Conservation (phyloP, 768 basidiomycete genomes). For the Tulasnella sp. region DNA sequence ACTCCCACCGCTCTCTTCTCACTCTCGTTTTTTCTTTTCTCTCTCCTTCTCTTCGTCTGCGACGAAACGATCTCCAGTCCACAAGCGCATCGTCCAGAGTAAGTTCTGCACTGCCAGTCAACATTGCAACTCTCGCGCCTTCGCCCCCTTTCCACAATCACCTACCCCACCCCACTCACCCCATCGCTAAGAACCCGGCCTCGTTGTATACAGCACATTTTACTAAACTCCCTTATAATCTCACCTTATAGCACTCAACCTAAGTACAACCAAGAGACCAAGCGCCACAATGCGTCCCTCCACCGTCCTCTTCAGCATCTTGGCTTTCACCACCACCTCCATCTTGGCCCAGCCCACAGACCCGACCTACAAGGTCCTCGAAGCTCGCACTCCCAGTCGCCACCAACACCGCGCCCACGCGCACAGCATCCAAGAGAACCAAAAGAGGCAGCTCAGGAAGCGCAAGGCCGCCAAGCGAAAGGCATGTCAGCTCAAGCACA, state of each 20-base stretch:
- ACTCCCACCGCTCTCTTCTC: neutral
- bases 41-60: neutral
- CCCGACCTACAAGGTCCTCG: neutral
- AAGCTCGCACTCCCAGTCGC: neutral
- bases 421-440: neutral
- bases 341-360: neutral
- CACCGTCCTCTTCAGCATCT: neutral
- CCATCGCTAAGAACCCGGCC: neutral
- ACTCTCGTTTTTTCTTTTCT: neutral
- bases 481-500: neutral
- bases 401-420: neutral
- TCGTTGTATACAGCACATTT: neutral
- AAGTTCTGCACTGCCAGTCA: conserved; percentile 5
- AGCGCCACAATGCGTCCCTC: neutral
- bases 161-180: neutral
- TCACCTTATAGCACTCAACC: neutral
- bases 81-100: neutral
- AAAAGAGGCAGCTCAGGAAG: conserved; percentile 22
- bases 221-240: neutral
- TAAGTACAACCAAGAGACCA: neutral
- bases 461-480: conserved; percentile 2
- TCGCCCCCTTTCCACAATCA: neutral
- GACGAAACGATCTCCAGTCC: neutral
- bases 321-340: conserved; percentile 3
- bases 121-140: neutral